phyloP scores from a whole-genome alignment of 1,284 basidiomycete species.

The Peniophora sp. region DNA sequence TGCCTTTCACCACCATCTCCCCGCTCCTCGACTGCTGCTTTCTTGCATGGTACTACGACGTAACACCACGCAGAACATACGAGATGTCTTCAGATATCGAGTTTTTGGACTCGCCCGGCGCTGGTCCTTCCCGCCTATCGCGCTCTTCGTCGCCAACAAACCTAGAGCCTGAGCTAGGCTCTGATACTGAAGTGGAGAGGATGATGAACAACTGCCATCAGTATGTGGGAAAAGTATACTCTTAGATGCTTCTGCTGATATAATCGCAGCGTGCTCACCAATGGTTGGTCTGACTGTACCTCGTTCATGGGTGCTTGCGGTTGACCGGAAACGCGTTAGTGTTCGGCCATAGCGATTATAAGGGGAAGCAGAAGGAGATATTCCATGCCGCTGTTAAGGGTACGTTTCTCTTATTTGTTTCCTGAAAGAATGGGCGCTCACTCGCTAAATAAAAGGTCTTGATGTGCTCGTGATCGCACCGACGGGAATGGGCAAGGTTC shows the following conservation, averaged over 20 bases:
- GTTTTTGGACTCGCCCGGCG: background rate
- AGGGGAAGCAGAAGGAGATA: constrained; percentile 73
- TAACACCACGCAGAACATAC: no score
- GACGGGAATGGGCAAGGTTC: constrained; percentile 84
- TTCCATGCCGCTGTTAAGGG: constrained; percentile 62
- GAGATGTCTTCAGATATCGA: no score
- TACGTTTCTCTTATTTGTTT: constrained; percentile 14
- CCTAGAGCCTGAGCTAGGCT: background rate
- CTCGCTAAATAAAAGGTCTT: constrained; percentile 29
- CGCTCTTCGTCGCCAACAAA: background rate
- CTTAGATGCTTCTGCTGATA: background rate
- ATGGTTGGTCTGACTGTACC: background rate
- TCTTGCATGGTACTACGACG: no score
- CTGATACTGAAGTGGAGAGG: background rate
- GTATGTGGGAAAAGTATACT: constrained; percentile 4
- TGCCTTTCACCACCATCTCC: background rate
- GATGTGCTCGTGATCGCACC: constrained; percentile 82
- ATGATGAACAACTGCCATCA: constrained; percentile 1
- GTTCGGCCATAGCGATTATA: constrained; percentile 62
- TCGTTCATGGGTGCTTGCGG: no score
- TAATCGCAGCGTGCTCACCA: background rate
- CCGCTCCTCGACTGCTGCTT: no score
- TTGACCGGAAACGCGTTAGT: constrained; percentile 27
- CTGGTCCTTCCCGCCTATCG: background rate
- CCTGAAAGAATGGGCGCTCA: background rate